Percentiles rank a stretch among this genome's conserved stretches.
These are phyloP conservation scores for Lentinula raphanica DNA, from an alignment of 768 basidiomycete genomes.

Conservation along the genomic window DNA sequence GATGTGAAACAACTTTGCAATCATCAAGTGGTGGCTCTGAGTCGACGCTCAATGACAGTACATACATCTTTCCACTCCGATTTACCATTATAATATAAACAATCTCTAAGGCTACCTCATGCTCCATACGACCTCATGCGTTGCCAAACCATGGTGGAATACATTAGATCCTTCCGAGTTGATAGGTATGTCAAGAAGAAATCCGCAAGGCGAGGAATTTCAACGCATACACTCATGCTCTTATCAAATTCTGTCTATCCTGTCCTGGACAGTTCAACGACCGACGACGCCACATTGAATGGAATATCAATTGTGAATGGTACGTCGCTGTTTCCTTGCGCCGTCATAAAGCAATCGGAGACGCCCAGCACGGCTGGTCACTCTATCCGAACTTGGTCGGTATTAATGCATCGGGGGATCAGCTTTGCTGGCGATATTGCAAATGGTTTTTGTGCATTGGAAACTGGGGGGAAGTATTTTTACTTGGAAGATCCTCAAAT, in stretches of 20 bases:
- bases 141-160: background rate
- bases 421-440: no score
- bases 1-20: no score
- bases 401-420: background rate
- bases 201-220: background rate
- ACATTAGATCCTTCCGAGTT: background rate
- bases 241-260: background rate
- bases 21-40: background rate
- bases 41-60: background rate
- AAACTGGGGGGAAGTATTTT: no score
- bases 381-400: background rate
- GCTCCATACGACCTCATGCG: background rate
- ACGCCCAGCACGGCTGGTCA: background rate
- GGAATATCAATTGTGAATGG: background rate
- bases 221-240: background rate
- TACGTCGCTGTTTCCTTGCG: background rate
- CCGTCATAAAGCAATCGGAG: background rate
- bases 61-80: background rate
- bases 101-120: background rate
- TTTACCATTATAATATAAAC: background rate
- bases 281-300: background rate
- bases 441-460: no score
- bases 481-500: no score
- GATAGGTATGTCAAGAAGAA: slow-evolving; percentile 1
- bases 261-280: background rate